Evolutionary conservation across 495 filamentous ascomycete genomes (phyloP).

Genomic region (Penicillium angulare): DNA sequence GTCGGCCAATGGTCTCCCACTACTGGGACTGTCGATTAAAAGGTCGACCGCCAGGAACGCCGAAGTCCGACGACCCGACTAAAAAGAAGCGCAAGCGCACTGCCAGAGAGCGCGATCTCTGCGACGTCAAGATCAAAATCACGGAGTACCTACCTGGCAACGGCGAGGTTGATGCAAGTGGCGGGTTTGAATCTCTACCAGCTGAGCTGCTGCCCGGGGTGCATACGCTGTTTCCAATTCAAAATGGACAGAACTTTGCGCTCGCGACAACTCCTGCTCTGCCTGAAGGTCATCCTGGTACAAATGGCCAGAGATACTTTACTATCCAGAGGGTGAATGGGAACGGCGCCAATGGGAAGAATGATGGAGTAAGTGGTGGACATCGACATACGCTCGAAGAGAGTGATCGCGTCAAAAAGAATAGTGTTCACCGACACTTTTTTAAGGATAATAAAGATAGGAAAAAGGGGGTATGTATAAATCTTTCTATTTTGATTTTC

Average conservation of each 20-base stretch:
- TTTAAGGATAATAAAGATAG: slow-evolving; percentile 66
- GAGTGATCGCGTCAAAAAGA: slow-evolving; percentile 85
- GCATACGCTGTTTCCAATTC: slow-evolving; percentile 24
- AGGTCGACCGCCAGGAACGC: slow-evolving; percentile 77
- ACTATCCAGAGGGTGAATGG: slow-evolving; percentile 77
- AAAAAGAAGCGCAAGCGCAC: slow-evolving; percentile 87
- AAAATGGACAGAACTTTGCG: slow-evolving; percentile 37
- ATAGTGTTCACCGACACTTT: slow-evolving; percentile 67
- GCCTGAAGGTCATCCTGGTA: slow-evolving; percentile 43
- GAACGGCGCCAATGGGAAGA: slow-evolving; percentile 71
- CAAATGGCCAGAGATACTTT: slow-evolving; percentile 58
- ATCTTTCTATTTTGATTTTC: slow-evolving; percentile 14
- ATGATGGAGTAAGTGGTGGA: slow-evolving; percentile 59
- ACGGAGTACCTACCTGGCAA: slow-evolving; percentile 72
- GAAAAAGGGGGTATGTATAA: slow-evolving; percentile 67
- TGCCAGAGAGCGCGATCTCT: slow-evolving; percentile 73
- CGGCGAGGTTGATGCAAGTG: slow-evolving; percentile 18
- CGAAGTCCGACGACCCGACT: slow-evolving; percentile 79
- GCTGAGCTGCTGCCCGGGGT: slow-evolving; percentile 28
- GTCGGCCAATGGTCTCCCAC: slow-evolving; percentile 77
- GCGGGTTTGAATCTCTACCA: slow-evolving; percentile 18
- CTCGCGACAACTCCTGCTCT: slow-evolving; percentile 35
- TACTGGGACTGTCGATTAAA: slow-evolving; percentile 93
- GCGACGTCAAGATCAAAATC: slow-evolving; percentile 92
- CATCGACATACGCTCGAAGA: slow-evolving; percentile 77